Evolutionary conservation across 129 eudicot genomes (phyloP).

Genomic region (Escallonia herrerae): DNA sequence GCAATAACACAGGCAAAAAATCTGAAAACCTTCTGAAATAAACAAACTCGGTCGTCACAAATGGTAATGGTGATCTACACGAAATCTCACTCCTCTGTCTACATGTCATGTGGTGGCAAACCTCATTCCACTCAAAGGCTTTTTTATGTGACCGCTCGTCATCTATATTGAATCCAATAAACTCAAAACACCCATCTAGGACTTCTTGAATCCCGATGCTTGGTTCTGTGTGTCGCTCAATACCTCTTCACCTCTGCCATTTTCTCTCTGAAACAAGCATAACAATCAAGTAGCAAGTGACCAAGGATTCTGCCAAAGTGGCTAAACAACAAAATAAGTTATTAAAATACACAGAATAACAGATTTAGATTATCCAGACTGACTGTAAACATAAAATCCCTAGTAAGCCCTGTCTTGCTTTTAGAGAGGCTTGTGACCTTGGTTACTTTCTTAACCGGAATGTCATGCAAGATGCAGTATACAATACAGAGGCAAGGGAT

Average conservation of each 20-base stretch:
- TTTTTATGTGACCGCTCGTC: not conserved
- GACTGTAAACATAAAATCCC: too few relatives aligned
- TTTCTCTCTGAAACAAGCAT: slow-evolving; percentile 47
- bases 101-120: not conserved
- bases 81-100: not conserved
- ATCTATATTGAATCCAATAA: not conserved
- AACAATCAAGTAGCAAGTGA: slow-evolving; percentile 2
- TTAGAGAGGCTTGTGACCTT: too few relatives aligned
- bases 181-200: not conserved
- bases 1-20: too few relatives aligned
- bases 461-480: too few relatives aligned
- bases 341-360: not conserved
- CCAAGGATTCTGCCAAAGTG: not conserved
- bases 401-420: too few relatives aligned
- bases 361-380: not conserved
- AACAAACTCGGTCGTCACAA: not conserved
- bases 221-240: not conserved
- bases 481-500: too few relatives aligned
- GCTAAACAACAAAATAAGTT: not conserved
- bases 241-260: slow-evolving; percentile 44
- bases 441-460: too few relatives aligned
- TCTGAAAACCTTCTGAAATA: too few relatives aligned
- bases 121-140: not conserved
- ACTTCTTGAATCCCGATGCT: not conserved
- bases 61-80: slow-evolving; percentile 7